Base-by-base conservation (phyloP, 2,329 filamentous ascomycete genomes). In the Helotiales sp. region DNA sequence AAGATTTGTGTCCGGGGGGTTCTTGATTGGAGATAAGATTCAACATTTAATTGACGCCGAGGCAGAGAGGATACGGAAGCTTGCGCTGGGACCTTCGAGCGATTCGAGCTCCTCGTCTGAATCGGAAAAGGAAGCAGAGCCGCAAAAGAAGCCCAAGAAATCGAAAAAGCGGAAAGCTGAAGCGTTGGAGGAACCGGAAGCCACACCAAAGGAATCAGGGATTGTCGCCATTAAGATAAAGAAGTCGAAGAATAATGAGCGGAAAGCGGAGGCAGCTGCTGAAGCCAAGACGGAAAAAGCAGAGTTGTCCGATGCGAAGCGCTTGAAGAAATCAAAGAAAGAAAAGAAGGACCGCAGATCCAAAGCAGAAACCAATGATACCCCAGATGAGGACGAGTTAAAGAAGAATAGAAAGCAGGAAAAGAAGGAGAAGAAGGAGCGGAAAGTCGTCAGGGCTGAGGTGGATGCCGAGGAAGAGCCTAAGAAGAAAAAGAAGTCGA, bases 1-100 rank as follows among this genome's bases (percentile, higher is more conserved):
- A 80, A 84, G 87, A 49, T 99, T 99, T 73, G 88, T 99, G 24
- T 86, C 81, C 58, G 95, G 91, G n/a, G 95, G 93, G 0, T 81
- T 92, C 56, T 71, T 84, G 30, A 77, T 86, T 24, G 82, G 82
- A 31, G 81, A 85, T 61, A 77, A 83, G 66, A 78, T 84, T 50
- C 75, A 81, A 66, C 77, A 79, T 38, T 71, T 75, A 58, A 72
- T 72, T 52, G 72, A 73, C 55, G 71, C 71, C 34, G 64, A 74
- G 67, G 67, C 67, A 55, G 68, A 72, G 58, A 58, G 68, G 63
- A 55, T 70, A 57, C 58, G 62, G 29, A 67, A 70, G 53, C 51
- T 71, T 59, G 66, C 52, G 0, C 33, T 52, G 55, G 57, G 67
- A 60, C 30, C 47, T 25, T 58, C 63, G 25, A 62, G 46, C 29